Percentiles rank a stretch among this genome's conserved stretches.
phyloP scores from a whole-genome alignment of 1,284 basidiomycete species.

The Heterobasidion annosum region DNA sequence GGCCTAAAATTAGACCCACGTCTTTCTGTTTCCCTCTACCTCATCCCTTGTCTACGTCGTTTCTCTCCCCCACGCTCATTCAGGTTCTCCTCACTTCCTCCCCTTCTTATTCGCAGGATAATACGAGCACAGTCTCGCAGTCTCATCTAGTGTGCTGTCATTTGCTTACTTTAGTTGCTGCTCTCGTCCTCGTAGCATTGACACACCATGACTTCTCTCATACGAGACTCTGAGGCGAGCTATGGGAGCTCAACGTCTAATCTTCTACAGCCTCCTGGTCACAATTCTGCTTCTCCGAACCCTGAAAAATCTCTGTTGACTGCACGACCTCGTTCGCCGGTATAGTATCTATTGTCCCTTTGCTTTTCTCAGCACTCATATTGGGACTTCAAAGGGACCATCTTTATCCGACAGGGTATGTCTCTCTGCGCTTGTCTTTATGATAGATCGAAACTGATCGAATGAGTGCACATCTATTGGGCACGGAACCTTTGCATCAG shows the following conservation, averaged over 20 bases:
- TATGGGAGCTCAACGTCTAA: slow-evolving; percentile 7
- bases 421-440: too few relatives aligned
- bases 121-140: too few relatives aligned
- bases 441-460: too few relatives aligned
- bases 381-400: background rate
- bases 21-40: too few relatives aligned
- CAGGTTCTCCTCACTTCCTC: background rate
- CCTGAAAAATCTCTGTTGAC: too few relatives aligned
- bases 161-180: too few relatives aligned
- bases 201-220: slow-evolving; percentile 1
- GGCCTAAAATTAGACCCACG: too few relatives aligned
- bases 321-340: too few relatives aligned
- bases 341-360: background rate
- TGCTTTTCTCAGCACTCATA: background rate
- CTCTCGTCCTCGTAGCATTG: background rate
- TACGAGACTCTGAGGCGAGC: slow-evolving; percentile 6
- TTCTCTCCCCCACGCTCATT: background rate
- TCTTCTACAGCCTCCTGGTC: slow-evolving; percentile 1
- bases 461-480: too few relatives aligned
- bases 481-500: background rate
- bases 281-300: background rate
- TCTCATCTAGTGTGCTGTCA: too few relatives aligned
- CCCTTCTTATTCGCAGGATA: background rate
- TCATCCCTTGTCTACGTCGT: background rate
- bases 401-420: slow-evolving; percentile 8